Base-by-base conservation (phyloP, 2,329 filamentous ascomycete genomes). In the Aphanocladium album region DNA sequence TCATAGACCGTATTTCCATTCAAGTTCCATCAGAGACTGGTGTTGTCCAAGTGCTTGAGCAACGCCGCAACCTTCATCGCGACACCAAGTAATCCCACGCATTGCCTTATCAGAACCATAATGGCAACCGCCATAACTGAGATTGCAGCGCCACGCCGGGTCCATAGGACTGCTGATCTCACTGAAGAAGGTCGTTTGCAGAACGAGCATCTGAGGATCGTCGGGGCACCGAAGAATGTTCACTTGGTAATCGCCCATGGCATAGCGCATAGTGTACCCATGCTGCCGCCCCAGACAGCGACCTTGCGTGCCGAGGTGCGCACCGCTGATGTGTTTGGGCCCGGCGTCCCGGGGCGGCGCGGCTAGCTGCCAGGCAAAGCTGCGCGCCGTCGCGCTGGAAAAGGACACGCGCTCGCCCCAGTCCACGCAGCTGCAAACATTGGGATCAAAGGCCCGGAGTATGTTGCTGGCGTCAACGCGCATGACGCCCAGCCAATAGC, bases 21-120 rank as follows among this genome's bases (percentile, higher is more conserved):
- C 49, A 14, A 39, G 23, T 23, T 39, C 49, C 33, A 23, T 21
- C 1, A 52, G n/a, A 12, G 30, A 37, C 12, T 37, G 27, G 11
- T 21, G 8, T 25, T 5, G 8, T 27, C 16, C 11, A 6, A 5
- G 8, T 8, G 21, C 12, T 27, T 49, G 46, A 12, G 2, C 17
- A 12, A 37, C 27, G 12, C 49, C 49, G 19, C 49, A 39, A 7
- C 23, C 12, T 2, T 21, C 17, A n/a, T 57, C 21, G 61, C 41
- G 57, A 59, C 55, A 64, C 39, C 53, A 61, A 8, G 47, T 53
- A n/a, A 61, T 58, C n/a, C 47, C 53, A 46, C 47, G 47, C 47
- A 61, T 57, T 35, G 51, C 47, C 4, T 25, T 16, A 49, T 57
- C 53, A 19, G 7, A 8, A 14, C 3, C 1, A 14, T 30, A 30